phyloP scores from a whole-genome alignment of 148 eudicot species.

The Pouteria glomerata region DNA sequence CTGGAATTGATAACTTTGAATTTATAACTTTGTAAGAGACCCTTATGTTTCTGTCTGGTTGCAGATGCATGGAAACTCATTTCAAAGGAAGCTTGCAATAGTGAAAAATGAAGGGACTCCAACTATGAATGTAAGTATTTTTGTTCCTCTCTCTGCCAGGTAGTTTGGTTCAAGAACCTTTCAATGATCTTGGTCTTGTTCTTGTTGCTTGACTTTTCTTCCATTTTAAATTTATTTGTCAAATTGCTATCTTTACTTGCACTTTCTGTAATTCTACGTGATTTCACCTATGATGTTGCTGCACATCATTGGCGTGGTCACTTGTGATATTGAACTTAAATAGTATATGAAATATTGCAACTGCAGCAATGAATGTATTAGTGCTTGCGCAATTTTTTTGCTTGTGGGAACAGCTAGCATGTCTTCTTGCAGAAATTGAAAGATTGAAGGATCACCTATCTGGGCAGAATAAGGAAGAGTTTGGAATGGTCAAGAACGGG shows the following conservation, averaged over 20 bases:
- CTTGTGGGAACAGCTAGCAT: too few relatives aligned
- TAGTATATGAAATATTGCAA: neutral
- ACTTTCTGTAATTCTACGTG: neutral
- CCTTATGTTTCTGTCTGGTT: conserved; percentile 12
- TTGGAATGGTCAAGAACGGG: too few relatives aligned
- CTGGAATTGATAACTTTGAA: neutral
- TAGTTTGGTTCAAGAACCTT: neutral
- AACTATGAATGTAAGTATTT: conserved; percentile 45
- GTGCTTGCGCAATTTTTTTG: neutral
- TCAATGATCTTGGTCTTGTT: conserved; percentile 2
- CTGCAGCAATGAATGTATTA: neutral
- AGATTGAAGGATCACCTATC: too few relatives aligned
- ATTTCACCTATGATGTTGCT: neutral
- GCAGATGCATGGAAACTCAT: conserved; percentile 96
- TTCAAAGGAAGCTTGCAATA: conserved; percentile 69
- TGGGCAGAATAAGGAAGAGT: too few relatives aligned
- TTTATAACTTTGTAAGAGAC: neutral
- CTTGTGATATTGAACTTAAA: neutral
- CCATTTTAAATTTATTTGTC: neutral
- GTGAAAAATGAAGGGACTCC: conserved; percentile 71
- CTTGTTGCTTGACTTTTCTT: neutral
- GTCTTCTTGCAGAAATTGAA: too few relatives aligned
- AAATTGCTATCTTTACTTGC: neutral
- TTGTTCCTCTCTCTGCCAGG: neutral
- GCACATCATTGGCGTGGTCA: neutral